These are phyloP conservation scores for Phlyctochytrium planicorne DNA, from an alignment of 192 early-diverging fungal genomes.

Conservation along the genomic window DNA sequence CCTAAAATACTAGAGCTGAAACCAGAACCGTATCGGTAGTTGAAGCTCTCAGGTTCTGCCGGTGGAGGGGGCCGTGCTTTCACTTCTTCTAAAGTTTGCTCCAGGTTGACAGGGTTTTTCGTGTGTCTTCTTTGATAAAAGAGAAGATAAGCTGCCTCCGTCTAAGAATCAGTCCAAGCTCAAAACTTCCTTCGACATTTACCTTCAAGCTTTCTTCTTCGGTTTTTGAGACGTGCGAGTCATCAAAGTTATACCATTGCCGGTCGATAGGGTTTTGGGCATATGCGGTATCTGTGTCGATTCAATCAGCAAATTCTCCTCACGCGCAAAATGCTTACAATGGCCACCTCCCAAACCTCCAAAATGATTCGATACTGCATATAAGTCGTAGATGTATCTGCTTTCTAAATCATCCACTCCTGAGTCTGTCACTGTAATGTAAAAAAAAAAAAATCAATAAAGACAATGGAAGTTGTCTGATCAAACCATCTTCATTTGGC, in stretches of 20 bases:
- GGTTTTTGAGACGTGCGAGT: conserved; percentile 57
- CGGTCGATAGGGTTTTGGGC: conserved; percentile 64
- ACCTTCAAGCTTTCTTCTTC: conserved; percentile 37
- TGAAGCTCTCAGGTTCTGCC: neutral
- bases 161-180: conserved; percentile 35
- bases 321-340: conserved; percentile 44
- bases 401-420: too few species aligned
- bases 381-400: conserved; percentile 67
- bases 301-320: neutral
- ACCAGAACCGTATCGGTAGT: too few species aligned
- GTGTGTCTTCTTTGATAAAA: conserved; percentile 55
- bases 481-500: too few species aligned
- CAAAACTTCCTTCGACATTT: neutral
- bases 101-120: conserved; percentile 10
- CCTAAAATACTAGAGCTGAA: too few species aligned
- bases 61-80: conserved; percentile 1
- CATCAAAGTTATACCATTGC: conserved; percentile 82
- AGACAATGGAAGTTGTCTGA: too few species aligned
- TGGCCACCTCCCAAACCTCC: conserved; percentile 83
- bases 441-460: too few species aligned
- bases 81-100: conserved; percentile 11
- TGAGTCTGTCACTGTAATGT: too few species aligned
- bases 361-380: conserved; percentile 79
- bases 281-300: conserved; percentile 71
- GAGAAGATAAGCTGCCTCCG: conserved; percentile 59